Percentiles rank a stretch among this genome's conserved stretches.
phyloP scores from a whole-genome alignment of 2,329 filamentous ascomycete species.

The Penicillium sp. region DNA sequence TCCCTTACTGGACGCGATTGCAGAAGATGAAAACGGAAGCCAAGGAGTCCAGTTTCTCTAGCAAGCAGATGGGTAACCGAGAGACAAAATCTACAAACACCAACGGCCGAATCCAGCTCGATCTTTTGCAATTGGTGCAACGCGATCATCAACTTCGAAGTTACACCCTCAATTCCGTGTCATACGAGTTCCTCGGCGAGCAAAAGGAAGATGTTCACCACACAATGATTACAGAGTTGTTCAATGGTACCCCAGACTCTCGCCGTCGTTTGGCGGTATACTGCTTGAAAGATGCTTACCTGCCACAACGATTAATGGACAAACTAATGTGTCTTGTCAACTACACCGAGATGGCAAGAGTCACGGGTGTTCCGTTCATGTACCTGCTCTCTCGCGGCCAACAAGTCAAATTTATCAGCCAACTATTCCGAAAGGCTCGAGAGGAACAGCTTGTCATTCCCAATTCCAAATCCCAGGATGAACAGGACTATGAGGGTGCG shows the following conservation, averaged over 20 bases:
- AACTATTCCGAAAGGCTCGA: slow-evolving; percentile 89
- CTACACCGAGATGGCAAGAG: slow-evolving; percentile 99
- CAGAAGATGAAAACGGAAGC: slow-evolving; percentile 67
- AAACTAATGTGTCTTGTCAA: slow-evolving; percentile 98
- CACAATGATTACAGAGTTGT: slow-evolving; percentile 98
- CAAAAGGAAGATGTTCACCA: slow-evolving; percentile 99
- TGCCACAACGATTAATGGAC: slow-evolving; percentile 92
- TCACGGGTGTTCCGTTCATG: slow-evolving; percentile 97
- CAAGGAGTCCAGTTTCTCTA: slow-evolving; percentile 83
- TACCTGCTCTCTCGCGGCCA: slow-evolving; percentile 87
- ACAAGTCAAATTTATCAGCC: slow-evolving; percentile 96
- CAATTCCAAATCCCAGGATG: slow-evolving; percentile 69
- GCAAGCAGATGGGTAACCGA: slow-evolving; percentile 96
- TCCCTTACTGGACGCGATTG: slow-evolving; percentile 84
- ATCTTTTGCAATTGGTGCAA: slow-evolving; percentile 91
- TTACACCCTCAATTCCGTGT: slow-evolving; percentile 96
- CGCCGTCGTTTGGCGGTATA: slow-evolving; percentile 88
- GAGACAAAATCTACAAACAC: slow-evolving; percentile 94
- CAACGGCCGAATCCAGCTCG: slow-evolving; percentile 87
- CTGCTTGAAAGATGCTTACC: slow-evolving; percentile 94
- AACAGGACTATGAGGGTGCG: slow-evolving; percentile 95
- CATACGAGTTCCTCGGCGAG: slow-evolving; percentile 88
- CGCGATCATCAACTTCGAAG: slow-evolving; percentile 92
- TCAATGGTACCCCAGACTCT: slow-evolving; percentile 93
- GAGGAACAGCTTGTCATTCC: slow-evolving; percentile 94